Evolutionary conservation across 192 early-diverging fungal genomes (phyloP).

Genomic region (Phycomyces blakesleeanus): DNA sequence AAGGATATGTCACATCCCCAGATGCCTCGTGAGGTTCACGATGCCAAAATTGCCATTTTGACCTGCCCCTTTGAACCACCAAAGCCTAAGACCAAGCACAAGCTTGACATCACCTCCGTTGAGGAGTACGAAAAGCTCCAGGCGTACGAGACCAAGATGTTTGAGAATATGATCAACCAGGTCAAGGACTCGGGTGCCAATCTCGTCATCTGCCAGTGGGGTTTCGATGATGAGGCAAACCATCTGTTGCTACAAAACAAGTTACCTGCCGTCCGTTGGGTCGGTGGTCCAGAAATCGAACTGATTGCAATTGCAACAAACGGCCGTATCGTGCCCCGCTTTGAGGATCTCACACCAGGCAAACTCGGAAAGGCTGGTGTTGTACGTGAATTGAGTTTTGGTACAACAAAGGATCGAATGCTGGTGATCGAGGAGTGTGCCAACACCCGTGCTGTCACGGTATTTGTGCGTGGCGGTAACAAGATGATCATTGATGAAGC

Average conservation of each 20-base stretch:
- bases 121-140: constrained; percentile 98
- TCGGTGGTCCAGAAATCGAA: constrained; percentile 99
- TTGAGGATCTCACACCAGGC: constrained; percentile 83
- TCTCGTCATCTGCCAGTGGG: constrained; percentile 99
- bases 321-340: constrained; percentile 99
- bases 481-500: constrained; percentile 99
- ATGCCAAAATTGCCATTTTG: constrained; percentile 97
- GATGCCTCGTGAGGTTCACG: constrained; percentile 94
- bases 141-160: constrained; percentile 93
- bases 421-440: constrained; percentile 98
- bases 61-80: constrained; percentile 99
- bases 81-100: constrained; percentile 99
- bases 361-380: constrained; percentile 94
- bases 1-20: constrained; percentile 99
- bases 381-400: constrained; percentile 93
- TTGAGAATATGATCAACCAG: constrained; percentile 93
- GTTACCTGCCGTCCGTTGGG: constrained; percentile 98
- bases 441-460: constrained; percentile 60
- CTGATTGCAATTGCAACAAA: constrained; percentile 99
- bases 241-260: constrained; percentile 96
- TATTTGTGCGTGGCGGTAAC: constrained; percentile 95
- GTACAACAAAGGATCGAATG: constrained; percentile 99
- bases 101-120: constrained; percentile 96
- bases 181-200: constrained; percentile 99
- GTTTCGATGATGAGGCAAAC: constrained; percentile 99